phyloP scores from a whole-genome alignment of 495 filamentous ascomycete genomes.

The Aspergillus kassunensis region DNA sequence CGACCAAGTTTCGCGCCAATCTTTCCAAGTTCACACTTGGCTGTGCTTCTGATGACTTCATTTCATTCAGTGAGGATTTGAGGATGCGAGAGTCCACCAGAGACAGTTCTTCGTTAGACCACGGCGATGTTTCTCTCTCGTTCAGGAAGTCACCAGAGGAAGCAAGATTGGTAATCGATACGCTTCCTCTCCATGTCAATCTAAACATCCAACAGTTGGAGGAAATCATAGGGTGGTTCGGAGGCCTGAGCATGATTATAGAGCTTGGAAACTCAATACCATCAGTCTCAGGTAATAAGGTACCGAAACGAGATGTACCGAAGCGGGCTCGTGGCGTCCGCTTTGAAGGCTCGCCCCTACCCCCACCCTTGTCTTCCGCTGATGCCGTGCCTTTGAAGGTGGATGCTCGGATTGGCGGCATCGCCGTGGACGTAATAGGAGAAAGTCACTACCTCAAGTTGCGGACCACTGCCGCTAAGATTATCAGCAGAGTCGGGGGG shows the following conservation, averaged over 20 bases:
- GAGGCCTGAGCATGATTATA: slow-evolving; percentile 86
- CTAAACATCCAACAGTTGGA: slow-evolving; percentile 80
- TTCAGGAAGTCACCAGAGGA: slow-evolving; percentile 47
- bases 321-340: slow-evolving; percentile 59
- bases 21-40: slow-evolving; percentile 70
- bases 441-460: slow-evolving; percentile 69
- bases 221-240: slow-evolving; percentile 82
- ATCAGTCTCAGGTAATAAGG: slow-evolving; percentile 59
- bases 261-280: slow-evolving; percentile 82
- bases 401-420: slow-evolving; percentile 71
- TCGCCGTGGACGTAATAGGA: slow-evolving; percentile 68
- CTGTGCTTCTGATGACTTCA: slow-evolving; percentile 65
- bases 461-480: slow-evolving; percentile 73
- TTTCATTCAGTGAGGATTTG: slow-evolving; percentile 65
- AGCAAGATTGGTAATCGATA: slow-evolving; percentile 67
- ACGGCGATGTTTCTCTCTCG: slow-evolving; percentile 63
- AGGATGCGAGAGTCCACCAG: slow-evolving; percentile 69
- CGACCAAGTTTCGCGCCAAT: slow-evolving; percentile 26
- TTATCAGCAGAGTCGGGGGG: slow-evolving; percentile 66
- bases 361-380: slow-evolving; percentile 9
- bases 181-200: slow-evolving; percentile 70
- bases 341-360: slow-evolving; percentile 51
- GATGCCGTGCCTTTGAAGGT: slow-evolving; percentile 58
- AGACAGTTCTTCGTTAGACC: slow-evolving; percentile 53
- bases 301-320: slow-evolving; percentile 25